Conservation (phyloP, 345 rosid species). For the Moringa oleifera region DNA sequence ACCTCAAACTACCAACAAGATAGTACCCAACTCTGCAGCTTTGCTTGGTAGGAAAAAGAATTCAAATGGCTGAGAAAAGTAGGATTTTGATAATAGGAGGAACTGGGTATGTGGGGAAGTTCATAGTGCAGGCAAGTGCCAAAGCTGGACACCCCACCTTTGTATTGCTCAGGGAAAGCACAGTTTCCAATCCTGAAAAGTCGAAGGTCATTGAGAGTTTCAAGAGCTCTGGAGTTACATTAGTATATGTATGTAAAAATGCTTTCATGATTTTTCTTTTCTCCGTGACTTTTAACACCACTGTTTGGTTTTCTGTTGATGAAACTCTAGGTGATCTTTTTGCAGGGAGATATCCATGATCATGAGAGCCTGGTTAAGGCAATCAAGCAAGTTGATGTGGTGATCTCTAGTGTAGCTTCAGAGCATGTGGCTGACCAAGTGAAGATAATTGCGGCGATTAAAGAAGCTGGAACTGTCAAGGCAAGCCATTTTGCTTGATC, state of each 20-base stretch:
- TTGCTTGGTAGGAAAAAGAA: too few species aligned
- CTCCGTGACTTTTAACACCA: neutral
- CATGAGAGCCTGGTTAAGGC: constrained; percentile 28
- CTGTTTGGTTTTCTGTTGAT: neutral
- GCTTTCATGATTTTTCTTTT: neutral
- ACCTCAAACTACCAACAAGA: neutral
- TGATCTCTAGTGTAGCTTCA: constrained; percentile 23
- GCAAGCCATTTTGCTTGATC: constrained; percentile 5
- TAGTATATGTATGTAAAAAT: constrained; percentile 22
- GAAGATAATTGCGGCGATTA: constrained; percentile 33
- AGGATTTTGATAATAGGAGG: constrained; percentile 40
- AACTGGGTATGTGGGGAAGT: constrained; percentile 30
- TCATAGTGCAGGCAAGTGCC: constrained; percentile 29
- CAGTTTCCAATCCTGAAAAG: constrained; percentile 28
- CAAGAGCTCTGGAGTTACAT: constrained; percentile 30
- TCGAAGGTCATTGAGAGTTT: constrained; percentile 26
- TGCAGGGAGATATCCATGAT: constrained; percentile 31
- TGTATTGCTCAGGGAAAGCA: constrained; percentile 35
- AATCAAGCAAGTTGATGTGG: constrained; percentile 30
- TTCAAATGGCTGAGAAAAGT: constrained; percentile 17
- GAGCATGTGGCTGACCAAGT: constrained; percentile 17
- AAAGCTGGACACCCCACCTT: constrained; percentile 31
- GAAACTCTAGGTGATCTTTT: neutral
- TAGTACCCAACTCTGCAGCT: neutral
- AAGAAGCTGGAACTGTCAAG: constrained; percentile 34